A percentile compares a stretch with the other conserved stretches of the same genome.
These are phyloP conservation scores for Blepharisma stoltei DNA, from an alignment of 73 alveolate genomes.

Conservation along the genomic window DNA sequence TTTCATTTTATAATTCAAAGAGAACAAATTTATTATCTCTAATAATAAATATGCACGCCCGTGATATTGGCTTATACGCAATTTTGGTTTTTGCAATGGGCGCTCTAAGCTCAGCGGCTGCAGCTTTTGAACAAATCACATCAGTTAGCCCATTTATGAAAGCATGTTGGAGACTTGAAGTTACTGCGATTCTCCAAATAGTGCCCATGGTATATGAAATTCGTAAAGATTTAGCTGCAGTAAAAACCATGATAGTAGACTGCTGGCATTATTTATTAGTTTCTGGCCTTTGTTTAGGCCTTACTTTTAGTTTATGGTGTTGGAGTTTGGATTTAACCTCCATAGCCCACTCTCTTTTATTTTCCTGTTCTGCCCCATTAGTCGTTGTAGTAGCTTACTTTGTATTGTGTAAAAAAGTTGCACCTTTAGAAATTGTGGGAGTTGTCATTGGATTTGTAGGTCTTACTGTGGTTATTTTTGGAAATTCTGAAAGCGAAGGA, in stretches of 20 bases:
- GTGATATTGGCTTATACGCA: too few relatives aligned
- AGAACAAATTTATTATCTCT: too few relatives aligned
- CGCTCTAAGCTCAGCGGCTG: constrained; percentile 11
- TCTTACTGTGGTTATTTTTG: neutral
- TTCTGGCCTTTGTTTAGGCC: constrained; percentile 10
- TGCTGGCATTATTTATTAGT: neutral
- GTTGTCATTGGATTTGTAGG: constrained; percentile 13
- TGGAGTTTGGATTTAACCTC: neutral
- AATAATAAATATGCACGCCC: too few relatives aligned
- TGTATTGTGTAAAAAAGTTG: neutral
- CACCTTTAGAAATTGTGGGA: neutral
- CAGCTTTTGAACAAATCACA: constrained; percentile 8
- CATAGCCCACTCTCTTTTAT: constrained; percentile 14
- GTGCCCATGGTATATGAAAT: neutral
- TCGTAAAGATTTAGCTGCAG: neutral
- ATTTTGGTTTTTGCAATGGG: too few relatives aligned
- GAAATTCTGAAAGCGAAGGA: neutral
- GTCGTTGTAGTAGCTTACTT: neutral
- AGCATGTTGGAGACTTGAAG: neutral
- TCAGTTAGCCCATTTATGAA: constrained; percentile 17
- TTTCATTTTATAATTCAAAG: too few relatives aligned
- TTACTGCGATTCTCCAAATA: neutral
- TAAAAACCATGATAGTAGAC: neutral
- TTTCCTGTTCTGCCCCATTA: neutral
- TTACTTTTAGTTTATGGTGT: constrained; percentile 1